A percentile compares a stretch with the other conserved stretches of the same genome.
Evolutionary conservation across 768 basidiomycete species (phyloP).

Genomic region (Trichaptum fuscoviolaceum): DNA sequence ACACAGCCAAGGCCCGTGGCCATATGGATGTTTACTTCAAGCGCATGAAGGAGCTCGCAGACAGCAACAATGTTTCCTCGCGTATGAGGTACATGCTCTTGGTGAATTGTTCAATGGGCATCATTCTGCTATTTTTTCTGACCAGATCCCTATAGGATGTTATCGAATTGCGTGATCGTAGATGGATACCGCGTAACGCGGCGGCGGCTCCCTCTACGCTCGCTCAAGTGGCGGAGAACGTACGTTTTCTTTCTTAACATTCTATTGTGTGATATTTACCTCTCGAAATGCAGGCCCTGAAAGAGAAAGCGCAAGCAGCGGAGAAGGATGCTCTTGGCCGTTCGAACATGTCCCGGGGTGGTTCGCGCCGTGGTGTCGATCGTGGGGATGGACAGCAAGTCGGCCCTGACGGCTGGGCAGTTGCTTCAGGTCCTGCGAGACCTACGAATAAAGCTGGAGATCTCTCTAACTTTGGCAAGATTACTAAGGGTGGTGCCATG

Average conservation of each 20-base stretch:
- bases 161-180: slow-evolving; percentile 78
- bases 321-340: slow-evolving; percentile 58
- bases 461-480: slow-evolving; percentile 84
- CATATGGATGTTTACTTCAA: slow-evolving; percentile 93
- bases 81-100: slow-evolving; percentile 96
- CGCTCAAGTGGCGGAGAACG: slow-evolving; percentile 82
- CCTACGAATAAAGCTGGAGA: slow-evolving; percentile 78
- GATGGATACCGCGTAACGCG: slow-evolving; percentile 70
- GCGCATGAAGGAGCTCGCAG: slow-evolving; percentile 79
- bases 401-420: slow-evolving; percentile 87
- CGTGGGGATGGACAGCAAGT: slow-evolving; percentile 48
- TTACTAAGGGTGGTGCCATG: slow-evolving; percentile 59
- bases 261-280: slow-evolving; percentile 10
- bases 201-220: slow-evolving; percentile 82
- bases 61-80: slow-evolving; percentile 68
- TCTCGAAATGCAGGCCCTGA: slow-evolving; percentile 5
- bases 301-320: slow-evolving; percentile 57
- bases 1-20: slow-evolving; percentile 72
- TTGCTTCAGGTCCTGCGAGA: slow-evolving; percentile 49
- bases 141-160: slow-evolving; percentile 57
- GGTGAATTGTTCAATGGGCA: slow-evolving; percentile 40
- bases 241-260: slow-evolving; percentile 33
- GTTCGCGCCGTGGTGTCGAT: slow-evolving; percentile 82
- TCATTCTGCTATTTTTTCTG: slow-evolving; percentile 7
- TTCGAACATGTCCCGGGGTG: slow-evolving; percentile 81